Evolutionary conservation across 805 yeast genomes (phyloP).

Genomic region (Wickerhamiella spandovensis): DNA sequence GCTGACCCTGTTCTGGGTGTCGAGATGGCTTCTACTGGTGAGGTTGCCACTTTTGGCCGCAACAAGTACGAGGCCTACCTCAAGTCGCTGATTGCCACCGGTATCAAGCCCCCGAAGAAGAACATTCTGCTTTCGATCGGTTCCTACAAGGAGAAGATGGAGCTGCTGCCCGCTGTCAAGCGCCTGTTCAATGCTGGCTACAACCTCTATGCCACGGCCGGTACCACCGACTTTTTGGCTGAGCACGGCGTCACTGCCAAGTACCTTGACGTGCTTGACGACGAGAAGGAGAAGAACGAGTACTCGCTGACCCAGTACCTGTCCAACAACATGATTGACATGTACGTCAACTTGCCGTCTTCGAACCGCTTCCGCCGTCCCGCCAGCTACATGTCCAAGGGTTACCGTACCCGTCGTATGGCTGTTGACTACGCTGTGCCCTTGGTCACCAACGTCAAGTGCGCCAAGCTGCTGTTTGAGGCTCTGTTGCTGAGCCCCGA

Average conservation of each 20-base stretch:
- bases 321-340: conserved; percentile 90
- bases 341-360: conserved; percentile 94
- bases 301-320: conserved; percentile 92
- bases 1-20: conserved; percentile 98
- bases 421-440: conserved; percentile 99
- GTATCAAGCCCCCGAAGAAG: conserved; percentile 89
- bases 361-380: conserved; percentile 97
- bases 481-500: conserved; percentile 56
- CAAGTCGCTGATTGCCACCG: conserved; percentile 88
- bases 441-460: conserved; percentile 90
- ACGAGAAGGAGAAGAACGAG: conserved; percentile 71
- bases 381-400: conserved; percentile 93
- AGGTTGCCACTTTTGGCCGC: conserved; percentile 92
- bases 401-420: conserved; percentile 98
- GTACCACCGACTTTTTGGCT: conserved; percentile 95
- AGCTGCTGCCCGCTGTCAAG: conserved; percentile 75
- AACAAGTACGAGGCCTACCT: conserved; percentile 95
- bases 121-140: conserved; percentile 90
- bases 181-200: conserved; percentile 73
- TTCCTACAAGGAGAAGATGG: conserved; percentile 91
- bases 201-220: conserved; percentile 92
- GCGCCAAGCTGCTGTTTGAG: conserved; percentile 90
- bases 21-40: conserved; percentile 99
- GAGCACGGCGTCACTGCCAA: conserved; percentile 92
- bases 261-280: conserved; percentile 80